phyloP scores from a whole-genome alignment of 768 basidiomycete genomes.

The Boletus reticuloceps region DNA sequence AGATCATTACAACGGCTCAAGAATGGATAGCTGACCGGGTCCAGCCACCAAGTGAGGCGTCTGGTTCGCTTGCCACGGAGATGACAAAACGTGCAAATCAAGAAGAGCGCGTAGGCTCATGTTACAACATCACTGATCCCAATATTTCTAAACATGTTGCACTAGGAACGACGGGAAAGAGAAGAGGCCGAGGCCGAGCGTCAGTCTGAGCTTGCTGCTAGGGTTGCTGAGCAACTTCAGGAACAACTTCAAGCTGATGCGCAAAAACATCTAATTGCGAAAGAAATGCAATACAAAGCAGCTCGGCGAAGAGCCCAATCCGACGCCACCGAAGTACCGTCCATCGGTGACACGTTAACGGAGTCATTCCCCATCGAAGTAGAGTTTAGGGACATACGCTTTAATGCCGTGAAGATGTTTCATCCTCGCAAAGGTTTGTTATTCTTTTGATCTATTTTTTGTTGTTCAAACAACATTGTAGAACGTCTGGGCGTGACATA shows the following conservation, averaged over 20 bases:
- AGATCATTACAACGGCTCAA: conserved; percentile 68
- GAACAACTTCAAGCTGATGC: conserved; percentile 67
- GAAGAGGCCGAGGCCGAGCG: conserved; percentile 56
- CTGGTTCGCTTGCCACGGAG: conserved; percentile 72
- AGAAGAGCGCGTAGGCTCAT: conserved; percentile 55
- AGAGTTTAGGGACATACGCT: conserved; percentile 54
- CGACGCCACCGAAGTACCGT: conserved; percentile 65
- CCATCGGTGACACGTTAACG: conserved; percentile 46
- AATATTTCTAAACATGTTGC: not conserved
- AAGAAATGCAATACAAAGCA: conserved; percentile 47
- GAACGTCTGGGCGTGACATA: conserved; percentile 67
- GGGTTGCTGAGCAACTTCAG: conserved; percentile 56
- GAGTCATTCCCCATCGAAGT: conserved; percentile 62
- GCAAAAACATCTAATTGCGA: conserved; percentile 46
- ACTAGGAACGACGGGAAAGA: conserved; percentile 50
- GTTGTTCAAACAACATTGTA: conserved; percentile 19
- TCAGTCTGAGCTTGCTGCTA: conserved; percentile 48
- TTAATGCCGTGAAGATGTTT: conserved; percentile 66
- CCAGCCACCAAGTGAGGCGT: conserved; percentile 52
- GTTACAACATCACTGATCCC: not conserved
- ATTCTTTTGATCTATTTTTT: not conserved
- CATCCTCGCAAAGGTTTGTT: conserved; percentile 64
- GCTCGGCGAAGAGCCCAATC: conserved; percentile 65
- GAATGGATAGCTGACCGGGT: conserved; percentile 68
- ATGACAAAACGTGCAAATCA: conserved; percentile 75